phyloP scores from a whole-genome alignment of 2,329 filamentous ascomycete species.

The Dendryphion nanum region DNA sequence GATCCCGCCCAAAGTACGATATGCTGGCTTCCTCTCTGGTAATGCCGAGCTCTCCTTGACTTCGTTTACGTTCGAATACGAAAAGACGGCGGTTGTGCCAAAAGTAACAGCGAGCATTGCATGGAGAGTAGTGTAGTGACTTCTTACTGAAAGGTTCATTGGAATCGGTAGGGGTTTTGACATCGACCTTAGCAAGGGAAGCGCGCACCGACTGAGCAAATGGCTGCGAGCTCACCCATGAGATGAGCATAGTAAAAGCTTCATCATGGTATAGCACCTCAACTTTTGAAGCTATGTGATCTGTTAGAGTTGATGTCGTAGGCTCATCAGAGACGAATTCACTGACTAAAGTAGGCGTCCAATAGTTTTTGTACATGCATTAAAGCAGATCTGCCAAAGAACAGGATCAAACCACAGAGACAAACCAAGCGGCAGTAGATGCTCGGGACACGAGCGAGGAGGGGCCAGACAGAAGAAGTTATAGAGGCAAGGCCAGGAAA shows the following conservation, averaged over 20 bases:
- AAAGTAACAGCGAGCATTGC: conserved; percentile 10
- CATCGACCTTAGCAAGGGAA: conserved; percentile 6
- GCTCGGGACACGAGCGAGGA: conserved; percentile 8
- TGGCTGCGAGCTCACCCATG: neutral
- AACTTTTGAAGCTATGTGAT: conserved; percentile 8
- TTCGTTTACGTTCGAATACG: conserved; percentile 10
- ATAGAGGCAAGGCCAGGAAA: conserved; percentile 10
- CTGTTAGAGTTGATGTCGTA: neutral
- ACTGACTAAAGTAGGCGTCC: conserved; percentile 12
- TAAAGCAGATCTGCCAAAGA: conserved; percentile 10
- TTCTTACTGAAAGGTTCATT: conserved; percentile 10
- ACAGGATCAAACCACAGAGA: conserved; percentile 10
- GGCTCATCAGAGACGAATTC: conserved; percentile 5
- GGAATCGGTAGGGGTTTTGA: conserved; percentile 9
- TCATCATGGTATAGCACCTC: conserved; percentile 11
- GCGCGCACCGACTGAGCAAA: neutral
- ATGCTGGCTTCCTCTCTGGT: conserved; percentile 9
- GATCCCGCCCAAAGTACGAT: conserved; percentile 13
- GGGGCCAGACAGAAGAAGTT: conserved; percentile 5
- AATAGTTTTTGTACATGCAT: conserved; percentile 8
- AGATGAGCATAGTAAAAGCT: conserved; percentile 7
- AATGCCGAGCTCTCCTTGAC: conserved; percentile 6
- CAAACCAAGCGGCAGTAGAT: conserved; percentile 8
- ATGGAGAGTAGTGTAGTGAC: conserved; percentile 11
- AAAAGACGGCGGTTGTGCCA: conserved; percentile 1